Conservation (phyloP, 2,329 filamentous ascomycete genomes). For the Talaromyces rugulosus region DNA sequence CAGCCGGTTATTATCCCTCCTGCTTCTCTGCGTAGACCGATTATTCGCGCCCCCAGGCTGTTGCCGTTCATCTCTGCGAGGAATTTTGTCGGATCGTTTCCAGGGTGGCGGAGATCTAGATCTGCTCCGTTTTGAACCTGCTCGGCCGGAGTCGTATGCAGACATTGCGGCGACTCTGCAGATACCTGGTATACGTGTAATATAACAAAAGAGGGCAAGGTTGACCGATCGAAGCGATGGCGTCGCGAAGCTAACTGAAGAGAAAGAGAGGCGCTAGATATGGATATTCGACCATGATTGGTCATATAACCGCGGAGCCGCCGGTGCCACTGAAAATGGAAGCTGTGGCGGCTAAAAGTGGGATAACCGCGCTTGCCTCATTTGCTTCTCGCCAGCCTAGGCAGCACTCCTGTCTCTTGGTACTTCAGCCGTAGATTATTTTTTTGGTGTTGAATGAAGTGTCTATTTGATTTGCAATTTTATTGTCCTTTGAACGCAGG, state of each 20-base stretch:
- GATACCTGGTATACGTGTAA: neutral
- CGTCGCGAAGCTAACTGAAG: neutral
- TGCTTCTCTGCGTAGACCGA: constrained; percentile 22
- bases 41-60: constrained; percentile 19
- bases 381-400: neutral
- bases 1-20: constrained; percentile 43
- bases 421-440: neutral
- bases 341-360: neutral
- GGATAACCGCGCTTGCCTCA: neutral
- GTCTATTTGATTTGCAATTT: neutral
- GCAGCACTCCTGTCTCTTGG: neutral
- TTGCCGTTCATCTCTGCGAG: constrained; percentile 30
- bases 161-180: constrained; percentile 24
- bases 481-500: neutral
- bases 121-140: constrained; percentile 35
- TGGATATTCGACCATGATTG: neutral
- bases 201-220: neutral
- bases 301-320: neutral
- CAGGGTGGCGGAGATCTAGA: constrained; percentile 39
- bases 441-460: neutral
- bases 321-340: neutral
- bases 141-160: constrained; percentile 26
- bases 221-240: neutral
- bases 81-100: constrained; percentile 34
- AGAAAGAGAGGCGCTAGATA: neutral